Evolutionary conservation across 2,329 filamentous ascomycete species (phyloP).

Genomic region (Cucurbitaria berberidis): DNA sequence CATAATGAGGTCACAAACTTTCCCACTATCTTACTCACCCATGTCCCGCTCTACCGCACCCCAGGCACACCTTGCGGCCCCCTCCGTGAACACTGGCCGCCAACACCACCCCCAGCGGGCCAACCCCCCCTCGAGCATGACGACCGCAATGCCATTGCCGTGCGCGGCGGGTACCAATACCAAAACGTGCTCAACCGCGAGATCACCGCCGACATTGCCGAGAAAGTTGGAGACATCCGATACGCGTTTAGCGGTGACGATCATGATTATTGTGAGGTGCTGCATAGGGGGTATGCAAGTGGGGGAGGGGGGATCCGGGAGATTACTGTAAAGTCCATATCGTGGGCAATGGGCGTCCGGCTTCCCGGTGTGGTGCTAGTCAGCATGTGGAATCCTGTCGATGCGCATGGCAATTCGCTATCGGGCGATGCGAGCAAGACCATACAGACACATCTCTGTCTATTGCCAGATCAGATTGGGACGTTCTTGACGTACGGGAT

Average conservation of each 20-base stretch:
- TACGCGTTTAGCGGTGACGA: slow-evolving; percentile 96
- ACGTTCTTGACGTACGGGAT: slow-evolving; percentile 81
- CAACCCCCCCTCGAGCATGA: slow-evolving; percentile 65
- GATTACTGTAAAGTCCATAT: slow-evolving; percentile 94
- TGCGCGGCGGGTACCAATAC: slow-evolving; percentile 88
- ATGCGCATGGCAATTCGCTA: slow-evolving; percentile 52
- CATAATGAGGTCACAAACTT: slow-evolving; percentile 65
- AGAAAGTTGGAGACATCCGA: slow-evolving; percentile 78
- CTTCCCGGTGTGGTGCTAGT: slow-evolving; percentile 86
- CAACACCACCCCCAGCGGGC: slow-evolving; percentile 66
- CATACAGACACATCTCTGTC: slow-evolving; percentile 85
- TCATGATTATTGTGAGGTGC: slow-evolving; percentile 94
- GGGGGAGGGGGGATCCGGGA: slow-evolving; percentile 68
- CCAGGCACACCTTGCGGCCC: slow-evolving; percentile 88
- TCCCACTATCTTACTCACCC: slow-evolving; percentile 86
- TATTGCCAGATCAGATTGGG: slow-evolving; percentile 84
- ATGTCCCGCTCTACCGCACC: slow-evolving; percentile 85
- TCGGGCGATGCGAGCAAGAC: slow-evolving; percentile 60
- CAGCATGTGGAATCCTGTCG: slow-evolving; percentile 91
- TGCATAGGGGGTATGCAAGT: slow-evolving; percentile 70
- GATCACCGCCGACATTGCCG: slow-evolving; percentile 76
- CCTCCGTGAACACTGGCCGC: slow-evolving; percentile 81
- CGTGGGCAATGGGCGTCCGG: slow-evolving; percentile 94
- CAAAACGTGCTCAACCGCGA: slow-evolving; percentile 86
- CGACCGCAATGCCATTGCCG: slow-evolving; percentile 76